Evolutionary conservation across 345 rosid species (phyloP).

Genomic region (Moringa oleifera): DNA sequence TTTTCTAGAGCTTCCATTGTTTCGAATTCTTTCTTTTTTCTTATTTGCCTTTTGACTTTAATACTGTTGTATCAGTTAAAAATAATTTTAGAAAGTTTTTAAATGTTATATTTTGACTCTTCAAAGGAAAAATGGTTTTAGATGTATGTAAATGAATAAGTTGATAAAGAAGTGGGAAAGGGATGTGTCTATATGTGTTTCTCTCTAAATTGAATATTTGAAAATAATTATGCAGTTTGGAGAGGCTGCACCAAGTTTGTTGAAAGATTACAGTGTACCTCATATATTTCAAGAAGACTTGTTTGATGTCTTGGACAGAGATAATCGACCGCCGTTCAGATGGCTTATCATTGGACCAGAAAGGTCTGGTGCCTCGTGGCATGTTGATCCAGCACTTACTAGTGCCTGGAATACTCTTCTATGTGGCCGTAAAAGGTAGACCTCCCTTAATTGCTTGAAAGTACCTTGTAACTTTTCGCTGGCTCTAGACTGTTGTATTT

Average conservation of each 20-base stretch:
- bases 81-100: no score
- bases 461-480: background rate
- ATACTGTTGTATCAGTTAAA: background rate
- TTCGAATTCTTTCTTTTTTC: background rate
- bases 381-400: conserved; percentile 96
- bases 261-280: conserved; percentile 81
- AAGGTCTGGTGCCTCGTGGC: conserved; percentile 99
- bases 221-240: conserved; percentile 59
- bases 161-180: background rate
- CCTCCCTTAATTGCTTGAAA: background rate
- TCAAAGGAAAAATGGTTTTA: background rate
- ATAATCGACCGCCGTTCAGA: conserved; percentile 77
- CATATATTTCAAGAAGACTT: conserved; percentile 83
- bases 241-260: conserved; percentile 66
- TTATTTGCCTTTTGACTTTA: background rate
- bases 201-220: background rate
- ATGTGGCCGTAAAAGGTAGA: conserved; percentile 88
- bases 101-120: no score
- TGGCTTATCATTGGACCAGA: conserved; percentile 97
- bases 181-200: background rate
- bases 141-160: background rate
- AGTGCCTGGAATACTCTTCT: conserved; percentile 98
- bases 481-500: background rate
- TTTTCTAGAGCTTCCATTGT: no score
- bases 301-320: conserved; percentile 67